Evolutionary conservation across 2,329 filamentous ascomycete species (phyloP).

Genomic region (Colletotrichum eremochloae): DNA sequence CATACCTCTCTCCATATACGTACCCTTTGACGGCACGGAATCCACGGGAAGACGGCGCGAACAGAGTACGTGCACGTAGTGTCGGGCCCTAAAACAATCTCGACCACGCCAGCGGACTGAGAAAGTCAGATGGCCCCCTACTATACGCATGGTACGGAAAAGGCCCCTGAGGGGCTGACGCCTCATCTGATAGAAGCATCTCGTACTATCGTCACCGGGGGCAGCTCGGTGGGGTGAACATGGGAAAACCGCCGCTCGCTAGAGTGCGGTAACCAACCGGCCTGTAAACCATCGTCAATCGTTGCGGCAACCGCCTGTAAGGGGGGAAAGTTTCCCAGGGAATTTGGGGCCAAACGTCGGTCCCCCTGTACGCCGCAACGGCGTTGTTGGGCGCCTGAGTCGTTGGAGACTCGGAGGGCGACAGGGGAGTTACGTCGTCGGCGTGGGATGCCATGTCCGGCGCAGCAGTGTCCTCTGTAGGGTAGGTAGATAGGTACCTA

Average conservation of each 20-base stretch:
- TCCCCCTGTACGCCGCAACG: constrained; percentile 31
- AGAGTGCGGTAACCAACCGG: constrained; percentile 3
- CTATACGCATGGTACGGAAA: not conserved
- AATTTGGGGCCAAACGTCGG: constrained; percentile 22
- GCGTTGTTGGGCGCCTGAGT: constrained; percentile 17
- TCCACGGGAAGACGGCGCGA: constrained; percentile 22
- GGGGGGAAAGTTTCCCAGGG: constrained; percentile 22
- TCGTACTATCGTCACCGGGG: constrained; percentile 3
- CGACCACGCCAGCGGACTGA: constrained; percentile 8
- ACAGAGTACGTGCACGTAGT: constrained; percentile 17
- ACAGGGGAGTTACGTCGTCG: constrained; percentile 17
- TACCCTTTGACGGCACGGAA: constrained; percentile 14
- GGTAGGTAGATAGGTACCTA: not conserved
- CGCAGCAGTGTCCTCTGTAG: not conserved
- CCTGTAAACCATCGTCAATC: constrained; percentile 17
- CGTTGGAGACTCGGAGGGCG: not conserved
- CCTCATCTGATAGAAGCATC: constrained; percentile 29
- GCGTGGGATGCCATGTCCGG: constrained; percentile 3
- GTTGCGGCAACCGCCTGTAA: constrained; percentile 39
- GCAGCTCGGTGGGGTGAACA: constrained; percentile 17
- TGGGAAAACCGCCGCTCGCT: not conserved
- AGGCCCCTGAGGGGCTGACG: constrained; percentile 11
- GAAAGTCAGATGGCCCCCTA: not conserved
- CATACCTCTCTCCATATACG: not conserved
- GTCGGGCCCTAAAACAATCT: constrained; percentile 14